These are phyloP conservation scores for Trichoderma oligosporum DNA, from an alignment of 2,329 filamentous ascomycete species.

Conservation along the genomic window DNA sequence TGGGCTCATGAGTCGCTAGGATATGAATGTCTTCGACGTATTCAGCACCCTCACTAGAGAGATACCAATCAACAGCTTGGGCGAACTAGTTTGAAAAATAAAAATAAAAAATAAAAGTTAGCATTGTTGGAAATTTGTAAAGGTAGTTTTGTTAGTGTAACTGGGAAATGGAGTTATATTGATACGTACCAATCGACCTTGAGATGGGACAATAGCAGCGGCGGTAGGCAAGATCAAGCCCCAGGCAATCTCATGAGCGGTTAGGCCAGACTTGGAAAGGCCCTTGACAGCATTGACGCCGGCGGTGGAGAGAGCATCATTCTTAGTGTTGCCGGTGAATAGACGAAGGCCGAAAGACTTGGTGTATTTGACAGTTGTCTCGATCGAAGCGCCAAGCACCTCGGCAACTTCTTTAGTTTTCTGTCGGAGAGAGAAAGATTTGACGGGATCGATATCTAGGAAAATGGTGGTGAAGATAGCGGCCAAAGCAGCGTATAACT, in stretches of 20 bases:
- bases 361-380: constrained; percentile 61
- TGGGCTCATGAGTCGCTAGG: constrained; percentile 52
- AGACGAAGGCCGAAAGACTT: constrained; percentile 38
- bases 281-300: constrained; percentile 63
- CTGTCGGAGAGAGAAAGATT: constrained; percentile 61
- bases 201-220: constrained; percentile 64
- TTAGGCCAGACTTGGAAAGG: constrained; percentile 60
- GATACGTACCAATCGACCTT: constrained; percentile 59
- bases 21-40: constrained; percentile 59
- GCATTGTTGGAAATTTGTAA: background rate
- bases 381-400: constrained; percentile 59
- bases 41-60: constrained; percentile 51
- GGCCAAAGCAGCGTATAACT: constrained; percentile 59
- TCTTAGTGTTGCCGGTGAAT: constrained; percentile 49
- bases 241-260: constrained; percentile 64
- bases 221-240: constrained; percentile 66
- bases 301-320: constrained; percentile 57
- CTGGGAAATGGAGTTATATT: no score
- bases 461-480: constrained; percentile 64
- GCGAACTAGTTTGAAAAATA: constrained; percentile 60
- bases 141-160: no score
- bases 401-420: constrained; percentile 53
- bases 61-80: constrained; percentile 69
- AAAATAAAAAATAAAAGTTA: constrained; percentile 20
- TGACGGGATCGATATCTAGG: constrained; percentile 62